Evolutionary conservation across 1,284 basidiomycete species (phyloP).

Genomic region (Kalmanozyma brasiliensis): DNA sequence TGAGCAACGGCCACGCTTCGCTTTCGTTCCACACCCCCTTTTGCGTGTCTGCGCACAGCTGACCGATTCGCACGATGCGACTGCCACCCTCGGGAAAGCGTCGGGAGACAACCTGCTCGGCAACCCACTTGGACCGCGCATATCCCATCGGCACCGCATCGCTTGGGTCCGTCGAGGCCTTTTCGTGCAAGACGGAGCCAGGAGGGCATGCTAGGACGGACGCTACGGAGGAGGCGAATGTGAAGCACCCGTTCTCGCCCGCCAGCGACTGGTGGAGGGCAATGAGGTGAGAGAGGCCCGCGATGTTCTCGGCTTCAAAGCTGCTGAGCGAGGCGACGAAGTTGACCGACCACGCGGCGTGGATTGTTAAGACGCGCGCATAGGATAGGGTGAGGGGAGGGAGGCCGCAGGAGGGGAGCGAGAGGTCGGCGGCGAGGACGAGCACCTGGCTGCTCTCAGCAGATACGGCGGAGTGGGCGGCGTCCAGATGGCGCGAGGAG

Average conservation of each 20-base stretch:
- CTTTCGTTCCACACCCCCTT: conserved; percentile 75
- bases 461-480: conserved; percentile 51
- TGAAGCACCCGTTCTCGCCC: conserved; percentile 35
- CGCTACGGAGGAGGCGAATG: conserved; percentile 69
- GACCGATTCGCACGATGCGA: conserved; percentile 69
- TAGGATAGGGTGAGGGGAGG: background rate
- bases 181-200: conserved; percentile 3
- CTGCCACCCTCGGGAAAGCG: background rate
- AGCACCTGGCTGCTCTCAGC: conserved; percentile 4
- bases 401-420: conserved; percentile 13
- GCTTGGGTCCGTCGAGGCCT: background rate
- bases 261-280: conserved; percentile 58
- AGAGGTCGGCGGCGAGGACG: conserved; percentile 44
- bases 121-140: conserved; percentile 73
- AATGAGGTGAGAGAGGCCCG: conserved; percentile 21
- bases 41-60: conserved; percentile 72
- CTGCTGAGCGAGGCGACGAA: conserved; percentile 46
- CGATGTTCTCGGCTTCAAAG: conserved; percentile 50
- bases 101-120: conserved; percentile 72
- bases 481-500: conserved; percentile 20
- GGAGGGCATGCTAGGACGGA: conserved; percentile 73
- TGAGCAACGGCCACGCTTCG: conserved; percentile 71
- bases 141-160: conserved; percentile 40
- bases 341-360: conserved; percentile 61
- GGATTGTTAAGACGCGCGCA: conserved; percentile 25